Evolutionary conservation across 192 early-diverging fungal species (phyloP).

Genomic region (Globomyces pollinis-pini): DNA sequence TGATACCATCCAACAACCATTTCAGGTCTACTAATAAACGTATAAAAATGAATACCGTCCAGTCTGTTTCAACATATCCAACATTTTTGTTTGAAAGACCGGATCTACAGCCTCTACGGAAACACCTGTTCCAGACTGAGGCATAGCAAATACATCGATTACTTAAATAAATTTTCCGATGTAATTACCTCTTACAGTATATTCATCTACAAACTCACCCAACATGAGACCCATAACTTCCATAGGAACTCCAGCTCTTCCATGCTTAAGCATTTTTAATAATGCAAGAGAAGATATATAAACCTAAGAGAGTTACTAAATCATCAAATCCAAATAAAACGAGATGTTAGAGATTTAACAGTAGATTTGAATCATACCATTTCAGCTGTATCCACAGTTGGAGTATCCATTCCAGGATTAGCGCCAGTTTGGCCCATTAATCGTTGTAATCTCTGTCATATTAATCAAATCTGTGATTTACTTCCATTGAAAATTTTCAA

Average conservation of each 20-base stretch:
- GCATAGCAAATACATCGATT: constrained; percentile 99
- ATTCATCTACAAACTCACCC: constrained; percentile 99
- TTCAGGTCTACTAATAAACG: constrained; percentile 76
- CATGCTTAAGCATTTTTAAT: constrained; percentile 64
- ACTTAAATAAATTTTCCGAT: too few species aligned
- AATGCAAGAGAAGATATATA: constrained; percentile 98
- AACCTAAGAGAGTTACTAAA: too few species aligned
- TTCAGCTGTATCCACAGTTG: constrained; percentile 96
- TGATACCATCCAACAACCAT: constrained; percentile 99
- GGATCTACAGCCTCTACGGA: constrained; percentile 99
- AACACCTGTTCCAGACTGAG: constrained; percentile 97
- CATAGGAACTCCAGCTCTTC: constrained; percentile 97
- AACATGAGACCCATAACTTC: constrained; percentile 99
- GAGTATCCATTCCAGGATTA: constrained; percentile 59
- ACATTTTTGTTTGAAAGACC: constrained; percentile 99
- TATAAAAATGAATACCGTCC: too few species aligned
- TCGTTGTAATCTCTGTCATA: constrained; percentile 5
- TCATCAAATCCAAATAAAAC: too few species aligned
- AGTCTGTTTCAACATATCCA: constrained; percentile 99
- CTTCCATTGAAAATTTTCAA: constrained; percentile 1
- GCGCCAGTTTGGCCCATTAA: constrained; percentile 7
- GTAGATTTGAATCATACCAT: too few species aligned
- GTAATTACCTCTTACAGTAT: constrained; percentile 95
- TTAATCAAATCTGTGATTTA: neutral
- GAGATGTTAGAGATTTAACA: too few species aligned